phyloP scores from a whole-genome alignment of 2,329 filamentous ascomycete species.

The Cordyceps tenuipes region DNA sequence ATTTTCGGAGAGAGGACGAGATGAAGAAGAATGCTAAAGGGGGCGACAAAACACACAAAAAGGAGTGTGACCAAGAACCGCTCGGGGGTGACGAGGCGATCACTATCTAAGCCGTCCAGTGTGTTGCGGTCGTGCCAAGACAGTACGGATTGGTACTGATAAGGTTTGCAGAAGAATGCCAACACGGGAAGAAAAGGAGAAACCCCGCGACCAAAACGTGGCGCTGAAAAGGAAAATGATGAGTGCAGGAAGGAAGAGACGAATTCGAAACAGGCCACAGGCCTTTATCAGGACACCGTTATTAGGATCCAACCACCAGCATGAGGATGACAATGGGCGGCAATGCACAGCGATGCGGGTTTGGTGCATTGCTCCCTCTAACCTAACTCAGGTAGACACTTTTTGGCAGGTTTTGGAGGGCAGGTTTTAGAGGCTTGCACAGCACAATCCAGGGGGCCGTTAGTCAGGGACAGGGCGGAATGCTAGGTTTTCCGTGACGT shows the following conservation, averaged over 20 bases:
- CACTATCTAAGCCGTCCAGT: not conserved
- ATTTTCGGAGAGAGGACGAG: not conserved
- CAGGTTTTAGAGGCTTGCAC: too few species aligned
- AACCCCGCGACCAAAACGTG: not conserved
- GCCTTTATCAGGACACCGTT: not conserved
- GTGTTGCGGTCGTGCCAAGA: not conserved
- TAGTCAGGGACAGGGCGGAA: not conserved
- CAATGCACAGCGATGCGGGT: not conserved
- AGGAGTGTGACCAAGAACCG: not conserved
- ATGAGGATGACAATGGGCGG: not conserved
- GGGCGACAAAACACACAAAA: not conserved
- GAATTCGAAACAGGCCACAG: not conserved
- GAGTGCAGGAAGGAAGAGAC: not conserved
- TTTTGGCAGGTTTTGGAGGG: too few species aligned
- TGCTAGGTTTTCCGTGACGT: too few species aligned
- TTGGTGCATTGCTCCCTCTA: too few species aligned
- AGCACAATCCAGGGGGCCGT: too few species aligned
- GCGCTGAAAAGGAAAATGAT: not conserved
- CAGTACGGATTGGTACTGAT: not conserved
- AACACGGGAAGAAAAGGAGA: not conserved
- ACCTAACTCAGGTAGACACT: too few species aligned
- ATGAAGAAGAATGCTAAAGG: not conserved
- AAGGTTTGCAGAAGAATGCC: not conserved
- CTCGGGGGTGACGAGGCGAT: not conserved
- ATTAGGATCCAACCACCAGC: not conserved